Evolutionary conservation across 495 filamentous ascomycete species (phyloP).

Genomic region (Xylaria nigripes): DNA sequence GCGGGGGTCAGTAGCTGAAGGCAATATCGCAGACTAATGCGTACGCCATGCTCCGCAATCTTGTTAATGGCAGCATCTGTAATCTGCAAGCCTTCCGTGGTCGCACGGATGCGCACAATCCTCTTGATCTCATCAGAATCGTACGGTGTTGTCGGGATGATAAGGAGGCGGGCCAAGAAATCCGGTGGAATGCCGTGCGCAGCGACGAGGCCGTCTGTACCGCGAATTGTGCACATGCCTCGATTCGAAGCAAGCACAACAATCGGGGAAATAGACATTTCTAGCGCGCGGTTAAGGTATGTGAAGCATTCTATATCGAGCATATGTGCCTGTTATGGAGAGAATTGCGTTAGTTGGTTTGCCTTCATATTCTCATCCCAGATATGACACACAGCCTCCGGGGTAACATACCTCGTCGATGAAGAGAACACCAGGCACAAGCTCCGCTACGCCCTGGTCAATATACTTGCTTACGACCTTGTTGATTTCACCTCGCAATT

Average conservation of each 20-base stretch:
- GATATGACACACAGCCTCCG: background rate
- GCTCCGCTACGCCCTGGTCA: conserved; percentile 94
- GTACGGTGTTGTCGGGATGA: conserved; percentile 88
- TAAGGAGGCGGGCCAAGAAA: conserved; percentile 83
- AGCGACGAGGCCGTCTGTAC: conserved; percentile 71
- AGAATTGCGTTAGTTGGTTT: conserved; percentile 10
- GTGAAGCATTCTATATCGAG: conserved; percentile 98
- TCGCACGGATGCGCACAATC: conserved; percentile 75
- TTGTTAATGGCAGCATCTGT: conserved; percentile 76
- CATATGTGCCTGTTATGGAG: conserved; percentile 72
- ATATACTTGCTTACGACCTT: conserved; percentile 98
- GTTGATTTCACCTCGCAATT: conserved; percentile 91
- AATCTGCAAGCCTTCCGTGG: conserved; percentile 71
- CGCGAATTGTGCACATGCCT: conserved; percentile 80
- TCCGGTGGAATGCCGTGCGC: conserved; percentile 92
- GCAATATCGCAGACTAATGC: conserved; percentile 84
- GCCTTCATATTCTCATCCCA: background rate
- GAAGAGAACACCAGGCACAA: conserved; percentile 93
- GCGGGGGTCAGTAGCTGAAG: conserved; percentile 88
- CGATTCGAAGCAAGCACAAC: conserved; percentile 97
- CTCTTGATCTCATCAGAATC: conserved; percentile 75
- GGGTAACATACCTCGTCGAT: conserved; percentile 77
- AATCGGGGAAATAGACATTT: conserved; percentile 86
- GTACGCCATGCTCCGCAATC: conserved; percentile 74
- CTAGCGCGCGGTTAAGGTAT: conserved; percentile 93